Base-by-base conservation (phyloP, 768 basidiomycete species). In the Lactarius psammicola region DNA sequence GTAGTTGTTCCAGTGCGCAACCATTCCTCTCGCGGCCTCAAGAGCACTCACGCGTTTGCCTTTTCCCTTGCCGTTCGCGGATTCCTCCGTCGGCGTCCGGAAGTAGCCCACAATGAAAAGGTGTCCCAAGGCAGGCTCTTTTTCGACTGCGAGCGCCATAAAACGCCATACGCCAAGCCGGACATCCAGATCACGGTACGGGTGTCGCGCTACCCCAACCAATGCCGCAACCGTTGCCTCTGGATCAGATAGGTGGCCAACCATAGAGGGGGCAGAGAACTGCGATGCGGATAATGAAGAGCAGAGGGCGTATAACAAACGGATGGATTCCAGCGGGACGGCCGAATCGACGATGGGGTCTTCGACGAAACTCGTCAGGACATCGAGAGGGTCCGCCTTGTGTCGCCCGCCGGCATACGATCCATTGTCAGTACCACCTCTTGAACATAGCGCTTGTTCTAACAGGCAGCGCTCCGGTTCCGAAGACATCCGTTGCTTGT, bases 111-210 rank as follows among this genome's bases (percentile, higher is more conserved):
- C 82, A 36, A 95, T 87, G 65, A 95, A 87, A 31, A 97, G 79
- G 61, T 86, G 81, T 2, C 90, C 87, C 5, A 96, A 79, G 0
- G 95, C 93, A 0, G 95, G 94, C 73, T 95, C 94, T 67, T 88
- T 89, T 70, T 92, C 87, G 17, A 95, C 85, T 1, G 91, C 88
- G 20, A 92, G 80, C 0, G 90, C 78, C 44, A 96, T 87, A 68
- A 96, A 89, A 67, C 83, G 84, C 95, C 95, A 98, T 6, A 92
- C 85, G 0, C 89, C 84, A 58, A 83, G 87, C 23, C 90, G 86
- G 36, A 92, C 80, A 9, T 81, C 72, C 23, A 87, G 79, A 51
- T 94, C 92, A 34, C 93, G 89, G 68, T 90, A 92, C 0, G 92
- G 90, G 72, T 93, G 88, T 62, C 87, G 84, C 7, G 90, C 79